A percentile compares a stretch with the other conserved stretches of the same genome.
These are phyloP conservation scores for Hysterangium stoloniferum DNA, from an alignment of 768 basidiomycete species.

Conservation along the genomic window DNA sequence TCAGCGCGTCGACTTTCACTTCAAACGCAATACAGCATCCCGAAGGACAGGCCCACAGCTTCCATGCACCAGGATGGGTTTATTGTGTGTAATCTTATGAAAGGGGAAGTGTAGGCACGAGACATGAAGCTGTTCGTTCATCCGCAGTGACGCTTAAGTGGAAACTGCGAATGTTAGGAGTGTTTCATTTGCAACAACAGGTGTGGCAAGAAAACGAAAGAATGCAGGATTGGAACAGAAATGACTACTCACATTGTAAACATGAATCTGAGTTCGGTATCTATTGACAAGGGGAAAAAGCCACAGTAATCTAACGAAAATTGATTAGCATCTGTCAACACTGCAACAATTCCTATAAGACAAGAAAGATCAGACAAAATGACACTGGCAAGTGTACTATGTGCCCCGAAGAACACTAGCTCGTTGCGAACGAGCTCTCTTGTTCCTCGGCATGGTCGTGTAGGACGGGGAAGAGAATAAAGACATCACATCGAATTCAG, in stretches of 20 bases:
- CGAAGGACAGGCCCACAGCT: slow-evolving; percentile 53
- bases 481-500: slow-evolving; percentile 51
- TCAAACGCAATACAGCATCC: slow-evolving; percentile 63
- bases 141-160: slow-evolving; percentile 64
- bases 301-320: slow-evolving; percentile 8
- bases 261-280: background rate
- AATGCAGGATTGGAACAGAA: background rate
- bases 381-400: slow-evolving; percentile 86
- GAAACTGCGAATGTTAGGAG: slow-evolving; percentile 83
- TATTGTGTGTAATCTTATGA: slow-evolving; percentile 38
- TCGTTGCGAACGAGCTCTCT: slow-evolving; percentile 74
- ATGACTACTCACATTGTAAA: slow-evolving; percentile 8
- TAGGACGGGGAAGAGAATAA: slow-evolving; percentile 90
- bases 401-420: slow-evolving; percentile 51
- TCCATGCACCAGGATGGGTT: slow-evolving; percentile 52
- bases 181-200: slow-evolving; percentile 37
- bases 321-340: slow-evolving; percentile 15
- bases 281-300: slow-evolving; percentile 7
- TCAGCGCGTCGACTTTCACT: slow-evolving; percentile 68
- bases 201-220: slow-evolving; percentile 20
- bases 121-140: slow-evolving; percentile 59
- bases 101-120: slow-evolving; percentile 69
- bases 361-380: slow-evolving; percentile 59
- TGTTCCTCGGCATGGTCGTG: slow-evolving; percentile 75
- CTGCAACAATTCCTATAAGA: too few relatives aligned